A percentile compares a stretch with the other conserved stretches of the same genome.
phyloP scores from a whole-genome alignment of 331 rosid genomes.

The Rhamnella rubrinervis region DNA sequence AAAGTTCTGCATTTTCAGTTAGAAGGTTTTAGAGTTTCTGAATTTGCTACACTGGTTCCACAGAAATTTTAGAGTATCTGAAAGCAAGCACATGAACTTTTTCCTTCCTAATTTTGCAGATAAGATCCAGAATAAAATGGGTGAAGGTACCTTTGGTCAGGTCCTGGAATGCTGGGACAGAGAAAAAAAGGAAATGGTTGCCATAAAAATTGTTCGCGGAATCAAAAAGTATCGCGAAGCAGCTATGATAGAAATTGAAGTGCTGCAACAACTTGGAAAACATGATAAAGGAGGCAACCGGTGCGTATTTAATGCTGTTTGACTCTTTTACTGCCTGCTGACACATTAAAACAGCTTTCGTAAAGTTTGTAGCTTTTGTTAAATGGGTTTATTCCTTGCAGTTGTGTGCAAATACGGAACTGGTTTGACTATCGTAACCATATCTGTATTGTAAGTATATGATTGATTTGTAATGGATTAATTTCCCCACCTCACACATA shows the following conservation, averaged over 20 bases:
- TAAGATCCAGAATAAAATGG: constrained; percentile 88
- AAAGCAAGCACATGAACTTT: background rate
- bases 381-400: constrained; percentile 95
- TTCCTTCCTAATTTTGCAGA: constrained; percentile 41
- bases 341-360: constrained; percentile 14
- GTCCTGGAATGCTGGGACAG: constrained; percentile 98
- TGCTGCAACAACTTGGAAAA: constrained; percentile 88
- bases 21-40: background rate
- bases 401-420: constrained; percentile 99
- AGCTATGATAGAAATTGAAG: constrained; percentile 94
- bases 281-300: constrained; percentile 90
- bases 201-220: constrained; percentile 91
- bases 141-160: constrained; percentile 98
- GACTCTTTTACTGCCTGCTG: background rate
- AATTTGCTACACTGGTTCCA: background rate
- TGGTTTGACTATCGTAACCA: constrained; percentile 99
- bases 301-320: constrained; percentile 44
- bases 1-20: background rate
- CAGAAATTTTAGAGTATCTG: background rate
- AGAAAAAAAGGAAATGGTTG: constrained; percentile 89
- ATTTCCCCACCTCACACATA: constrained; percentile 68
- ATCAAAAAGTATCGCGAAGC: constrained; percentile 87
- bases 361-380: constrained; percentile 47
- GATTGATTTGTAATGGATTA: constrained; percentile 79
- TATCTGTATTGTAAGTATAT: constrained; percentile 99